A percentile compares a stretch with the other conserved stretches of the same genome.
Conservation (phyloP, 2,329 filamentous ascomycete species). For the Fusarium siculi region DNA sequence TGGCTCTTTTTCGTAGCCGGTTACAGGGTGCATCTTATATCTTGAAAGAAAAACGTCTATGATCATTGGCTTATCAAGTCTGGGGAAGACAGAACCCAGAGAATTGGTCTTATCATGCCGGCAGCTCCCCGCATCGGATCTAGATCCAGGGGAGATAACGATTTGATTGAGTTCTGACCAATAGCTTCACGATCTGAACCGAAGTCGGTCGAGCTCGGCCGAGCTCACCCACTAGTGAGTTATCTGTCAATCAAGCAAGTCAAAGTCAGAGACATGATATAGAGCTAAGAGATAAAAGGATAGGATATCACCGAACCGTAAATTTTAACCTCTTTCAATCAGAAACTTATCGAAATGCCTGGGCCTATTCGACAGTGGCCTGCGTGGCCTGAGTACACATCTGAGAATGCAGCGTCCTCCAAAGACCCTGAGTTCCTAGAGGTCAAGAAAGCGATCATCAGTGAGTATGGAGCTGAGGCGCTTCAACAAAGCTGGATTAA, state of each 20-base stretch:
- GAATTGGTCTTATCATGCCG: no score
- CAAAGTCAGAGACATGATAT: not conserved
- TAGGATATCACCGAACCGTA: not conserved
- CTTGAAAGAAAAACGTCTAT: not conserved
- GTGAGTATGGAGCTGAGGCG: not conserved
- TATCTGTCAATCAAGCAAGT: not conserved
- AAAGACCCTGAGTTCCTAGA: not conserved
- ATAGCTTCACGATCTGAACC: not conserved
- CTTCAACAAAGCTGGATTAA: not conserved
- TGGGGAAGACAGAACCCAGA: not conserved
- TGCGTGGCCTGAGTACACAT: not conserved
- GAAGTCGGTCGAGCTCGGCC: slow-evolving; percentile 2
- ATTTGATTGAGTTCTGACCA: not conserved
- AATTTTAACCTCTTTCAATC: not conserved
- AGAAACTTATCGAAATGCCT: not conserved
- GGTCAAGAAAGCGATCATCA: not conserved
- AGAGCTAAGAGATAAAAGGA: not conserved
- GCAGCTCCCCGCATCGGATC: not conserved
- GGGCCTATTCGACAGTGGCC: not conserved
- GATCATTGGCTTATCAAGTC: not conserved
- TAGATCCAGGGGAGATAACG: not conserved
- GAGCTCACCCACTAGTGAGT: not conserved
- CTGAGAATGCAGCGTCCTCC: not conserved
- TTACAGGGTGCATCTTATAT: not conserved
- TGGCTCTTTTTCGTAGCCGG: no score